phyloP scores from a whole-genome alignment of 768 basidiomycete species.

The Naematelia encephala region DNA sequence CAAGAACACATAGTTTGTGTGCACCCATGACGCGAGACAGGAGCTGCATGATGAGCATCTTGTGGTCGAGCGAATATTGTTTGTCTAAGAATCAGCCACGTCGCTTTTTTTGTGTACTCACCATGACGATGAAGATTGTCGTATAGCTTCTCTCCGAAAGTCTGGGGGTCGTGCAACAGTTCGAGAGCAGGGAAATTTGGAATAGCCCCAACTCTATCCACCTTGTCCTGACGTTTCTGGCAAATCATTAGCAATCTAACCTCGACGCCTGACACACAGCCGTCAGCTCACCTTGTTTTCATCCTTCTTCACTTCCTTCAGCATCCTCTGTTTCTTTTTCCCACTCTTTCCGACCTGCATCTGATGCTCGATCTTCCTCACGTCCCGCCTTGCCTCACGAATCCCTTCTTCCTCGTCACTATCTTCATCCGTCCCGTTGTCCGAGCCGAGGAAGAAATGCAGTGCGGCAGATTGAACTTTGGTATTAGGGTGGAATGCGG shows the following conservation, averaged over 20 bases:
- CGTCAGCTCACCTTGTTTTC: slow-evolving; percentile 64
- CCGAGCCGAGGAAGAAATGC: slow-evolving; percentile 91
- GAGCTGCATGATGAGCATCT: slow-evolving; percentile 94
- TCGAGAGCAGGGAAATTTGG: slow-evolving; percentile 87
- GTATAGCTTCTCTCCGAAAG: slow-evolving; percentile 89
- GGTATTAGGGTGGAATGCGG: slow-evolving; percentile 85
- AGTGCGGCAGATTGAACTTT: slow-evolving; percentile 93
- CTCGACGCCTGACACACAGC: background rate
- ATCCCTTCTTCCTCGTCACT: slow-evolving; percentile 63
- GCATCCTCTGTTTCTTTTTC: slow-evolving; percentile 69
- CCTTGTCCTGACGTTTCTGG: slow-evolving; percentile 50
- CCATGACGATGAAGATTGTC: slow-evolving; percentile 70
- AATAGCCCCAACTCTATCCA: slow-evolving; percentile 49
- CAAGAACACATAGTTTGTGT: slow-evolving; percentile 88
- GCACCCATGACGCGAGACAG: slow-evolving; percentile 87
- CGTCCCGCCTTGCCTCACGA: slow-evolving; percentile 59
- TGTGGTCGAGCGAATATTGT: slow-evolving; percentile 93
- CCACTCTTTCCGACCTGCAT: slow-evolving; percentile 54
- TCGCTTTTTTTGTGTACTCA: slow-evolving; percentile 24
- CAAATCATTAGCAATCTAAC: slow-evolving; percentile 7
- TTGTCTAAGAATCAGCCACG: slow-evolving; percentile 60
- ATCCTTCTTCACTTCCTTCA: slow-evolving; percentile 55
- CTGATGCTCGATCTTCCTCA: slow-evolving; percentile 69
- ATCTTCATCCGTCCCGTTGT: slow-evolving; percentile 69
- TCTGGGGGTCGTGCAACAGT: slow-evolving; percentile 90